Evolutionary conservation across 305 asterid species (phyloP).

Genomic region (Plantago coronopus): DNA sequence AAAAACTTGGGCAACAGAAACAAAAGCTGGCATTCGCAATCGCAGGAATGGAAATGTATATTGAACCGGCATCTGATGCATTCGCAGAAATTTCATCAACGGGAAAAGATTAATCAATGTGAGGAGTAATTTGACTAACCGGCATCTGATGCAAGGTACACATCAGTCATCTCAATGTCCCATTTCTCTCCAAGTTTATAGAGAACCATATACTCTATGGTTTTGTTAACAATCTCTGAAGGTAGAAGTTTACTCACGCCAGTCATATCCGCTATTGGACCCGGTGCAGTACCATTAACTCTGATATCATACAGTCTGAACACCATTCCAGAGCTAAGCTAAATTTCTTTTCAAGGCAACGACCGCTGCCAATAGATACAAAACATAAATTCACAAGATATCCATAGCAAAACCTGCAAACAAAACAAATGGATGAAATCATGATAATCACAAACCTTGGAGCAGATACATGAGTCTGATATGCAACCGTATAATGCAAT

Average conservation of each 20-base stretch:
- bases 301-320: conserved; percentile 77
- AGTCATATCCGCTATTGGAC: conserved; percentile 80
- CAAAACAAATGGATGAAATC: no score
- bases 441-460: no score
- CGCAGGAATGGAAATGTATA: not conserved
- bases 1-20: no score
- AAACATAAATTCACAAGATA: conserved; percentile 1
- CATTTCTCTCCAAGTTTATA: conserved; percentile 81
- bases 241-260: conserved; percentile 84
- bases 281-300: conserved; percentile 96
- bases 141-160: conserved; percentile 82
- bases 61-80: no score
- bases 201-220: conserved; percentile 47
- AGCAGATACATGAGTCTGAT: no score
- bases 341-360: conserved; percentile 84
- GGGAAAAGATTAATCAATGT: not conserved
- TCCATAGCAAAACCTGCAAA: no score
- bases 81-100: no score
- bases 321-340: conserved; percentile 99
- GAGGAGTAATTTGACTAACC: conserved; percentile 41
- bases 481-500: no score
- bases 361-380: conserved; percentile 61
- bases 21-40: not conserved
- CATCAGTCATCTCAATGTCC: conserved; percentile 96
- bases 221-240: conserved; percentile 44